Base-by-base conservation (phyloP, 345 rosid species). In the Geranium brycei region DNA sequence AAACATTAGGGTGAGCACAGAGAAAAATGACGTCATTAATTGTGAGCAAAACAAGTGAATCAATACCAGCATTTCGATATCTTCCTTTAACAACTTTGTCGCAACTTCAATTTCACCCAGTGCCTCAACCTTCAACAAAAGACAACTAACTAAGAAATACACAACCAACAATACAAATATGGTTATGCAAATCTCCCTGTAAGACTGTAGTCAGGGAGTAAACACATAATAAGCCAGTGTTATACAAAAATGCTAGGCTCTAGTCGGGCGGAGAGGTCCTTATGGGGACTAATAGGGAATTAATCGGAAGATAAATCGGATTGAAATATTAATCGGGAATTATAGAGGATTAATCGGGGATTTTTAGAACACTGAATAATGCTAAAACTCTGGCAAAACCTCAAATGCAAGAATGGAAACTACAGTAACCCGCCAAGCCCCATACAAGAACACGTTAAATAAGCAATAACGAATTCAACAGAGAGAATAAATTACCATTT, bases 51-150 rank as follows among this genome's bases (percentile, higher is more conserved):
- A 47, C 11, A 18, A 67, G 23, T 60, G 31, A 67, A 67, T 55
- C 15, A 51, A 57, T 79, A 85, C 98, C 96, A 80, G 79, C 66
- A 75, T 65, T 58, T 72, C 67, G 14, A 62, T 60, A 64, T 80
- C 83, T 66, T 78, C 78, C 59, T 73, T 75, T 77, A 91, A 75
- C 77, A 91, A 76, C 80, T 84, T 89, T 14, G 95, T 80, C 17
- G 98, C 98, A 62, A 89, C 74, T 74, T 87, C 91, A 61, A 91
- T 89, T 77, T 91, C 95, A 55, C 85, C 92, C 56, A 85, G 79
- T n/a, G 95, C 91, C 81, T 91, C 95, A 75, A 91, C 95, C 93
- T 87, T 72, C 68, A 70, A 74, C 56, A 17, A 12, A 23, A 72
- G 10, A 51, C 12, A 72, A 67, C 63, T 56, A 79, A 66, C 41